These are phyloP conservation scores for Penicillium sp. DNA, from an alignment of 2,329 filamentous ascomycete species.

Conservation along the genomic window DNA sequence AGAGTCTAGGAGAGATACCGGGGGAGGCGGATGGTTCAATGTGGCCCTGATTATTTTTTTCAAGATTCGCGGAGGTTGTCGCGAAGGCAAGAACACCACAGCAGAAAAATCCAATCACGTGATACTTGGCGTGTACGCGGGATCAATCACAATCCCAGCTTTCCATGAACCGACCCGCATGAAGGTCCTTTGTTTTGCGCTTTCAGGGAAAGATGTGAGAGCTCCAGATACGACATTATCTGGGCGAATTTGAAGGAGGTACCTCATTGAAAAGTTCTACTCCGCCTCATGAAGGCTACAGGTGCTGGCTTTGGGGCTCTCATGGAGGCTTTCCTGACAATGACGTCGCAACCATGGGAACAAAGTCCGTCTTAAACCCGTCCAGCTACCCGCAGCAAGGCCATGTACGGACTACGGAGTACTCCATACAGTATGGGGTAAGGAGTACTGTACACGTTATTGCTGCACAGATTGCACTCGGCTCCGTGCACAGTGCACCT, in stretches of 20 bases:
- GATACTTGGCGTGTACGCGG: slow-evolving; percentile 8
- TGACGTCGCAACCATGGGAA: slow-evolving; percentile 5
- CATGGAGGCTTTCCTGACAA: neutral
- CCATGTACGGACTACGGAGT: too few species aligned
- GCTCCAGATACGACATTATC: too few species aligned
- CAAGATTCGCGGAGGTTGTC: slow-evolving; percentile 6
- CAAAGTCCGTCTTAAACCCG: slow-evolving; percentile 18
- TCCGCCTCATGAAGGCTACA: neutral
- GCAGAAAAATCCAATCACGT: slow-evolving; percentile 19
- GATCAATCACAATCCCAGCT: neutral
- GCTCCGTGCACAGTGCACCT: neutral
- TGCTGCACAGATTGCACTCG: neutral
- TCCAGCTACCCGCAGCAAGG: neutral
- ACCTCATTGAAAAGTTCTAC: neutral
- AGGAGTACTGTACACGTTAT: neutral
- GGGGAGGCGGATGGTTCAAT: neutral
- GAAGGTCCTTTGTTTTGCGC: neutral
- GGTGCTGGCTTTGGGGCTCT: neutral
- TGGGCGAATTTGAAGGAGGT: neutral
- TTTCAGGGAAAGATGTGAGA: too few species aligned
- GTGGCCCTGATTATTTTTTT: slow-evolving; percentile 10
- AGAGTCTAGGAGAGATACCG: neutral
- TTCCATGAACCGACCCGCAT: too few species aligned
- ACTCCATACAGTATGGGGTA: too few species aligned
- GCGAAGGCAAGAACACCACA: slow-evolving; percentile 12